Evolutionary conservation across 2,329 filamentous ascomycete species (phyloP).

Genomic region (Albifimbria verrucaria): DNA sequence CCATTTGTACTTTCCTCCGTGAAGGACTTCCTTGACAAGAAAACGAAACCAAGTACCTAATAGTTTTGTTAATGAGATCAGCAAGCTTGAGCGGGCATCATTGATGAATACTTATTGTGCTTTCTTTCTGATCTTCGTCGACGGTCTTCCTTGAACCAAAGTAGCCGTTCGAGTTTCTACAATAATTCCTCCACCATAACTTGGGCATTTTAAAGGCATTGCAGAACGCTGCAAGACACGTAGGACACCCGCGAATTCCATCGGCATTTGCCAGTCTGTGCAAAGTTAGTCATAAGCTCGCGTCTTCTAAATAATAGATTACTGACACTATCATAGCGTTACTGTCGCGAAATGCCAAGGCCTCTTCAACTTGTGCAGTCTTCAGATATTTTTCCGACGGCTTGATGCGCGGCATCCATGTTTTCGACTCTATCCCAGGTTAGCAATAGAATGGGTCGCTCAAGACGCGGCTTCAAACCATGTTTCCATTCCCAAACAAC

Average conservation of each 20-base stretch:
- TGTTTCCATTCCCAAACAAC: too few species aligned
- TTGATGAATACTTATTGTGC: neutral
- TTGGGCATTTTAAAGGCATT: conserved; percentile 24
- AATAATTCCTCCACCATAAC: conserved; percentile 32
- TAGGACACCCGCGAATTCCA: conserved; percentile 21
- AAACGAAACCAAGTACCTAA: conserved; percentile 31
- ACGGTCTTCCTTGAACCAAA: conserved; percentile 28
- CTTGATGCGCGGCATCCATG: too few species aligned
- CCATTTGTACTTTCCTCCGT: conserved; percentile 25
- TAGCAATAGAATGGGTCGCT: too few species aligned
- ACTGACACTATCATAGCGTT: too few species aligned
- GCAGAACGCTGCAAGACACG: conserved; percentile 21
- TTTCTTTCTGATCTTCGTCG: neutral
- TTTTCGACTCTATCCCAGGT: too few species aligned
- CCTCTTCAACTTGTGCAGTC: too few species aligned
- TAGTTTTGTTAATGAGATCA: neutral
- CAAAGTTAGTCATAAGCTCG: too few species aligned
- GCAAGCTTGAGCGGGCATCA: neutral
- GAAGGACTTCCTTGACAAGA: conserved; percentile 22
- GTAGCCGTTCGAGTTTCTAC: conserved; percentile 33
- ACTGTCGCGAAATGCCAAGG: too few species aligned
- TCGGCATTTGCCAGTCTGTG: conserved; percentile 29
- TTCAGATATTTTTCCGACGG: too few species aligned
- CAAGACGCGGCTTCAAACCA: too few species aligned
- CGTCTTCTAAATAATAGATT: too few species aligned